Percentiles rank a stretch among this genome's conserved stretches.
Conservation (phyloP, 23 red algal species). For the Cyanidioschyzon merolae region DNA sequence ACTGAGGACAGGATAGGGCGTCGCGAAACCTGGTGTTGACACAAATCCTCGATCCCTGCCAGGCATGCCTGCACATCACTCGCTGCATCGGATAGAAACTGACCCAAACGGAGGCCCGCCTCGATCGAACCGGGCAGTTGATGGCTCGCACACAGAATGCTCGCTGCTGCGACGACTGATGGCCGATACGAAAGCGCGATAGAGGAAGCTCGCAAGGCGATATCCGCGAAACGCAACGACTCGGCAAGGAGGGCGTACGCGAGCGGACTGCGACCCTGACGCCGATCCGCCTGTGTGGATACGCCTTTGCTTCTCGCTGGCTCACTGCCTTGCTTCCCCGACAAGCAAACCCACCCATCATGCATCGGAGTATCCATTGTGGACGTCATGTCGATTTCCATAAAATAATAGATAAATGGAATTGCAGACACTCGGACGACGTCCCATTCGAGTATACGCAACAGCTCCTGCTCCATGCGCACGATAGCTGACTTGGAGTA, state of each 20-base stretch:
- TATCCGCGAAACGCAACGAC: neutral
- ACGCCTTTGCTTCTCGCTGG: neutral
- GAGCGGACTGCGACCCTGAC: neutral
- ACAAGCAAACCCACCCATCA: too few relatives aligned
- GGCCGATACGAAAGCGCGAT: neutral
- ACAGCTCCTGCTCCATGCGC: neutral
- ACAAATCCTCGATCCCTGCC: neutral
- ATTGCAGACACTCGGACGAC: neutral
- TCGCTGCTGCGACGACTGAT: neutral
- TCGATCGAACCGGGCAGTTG: neutral
- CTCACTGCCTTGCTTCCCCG: neutral
- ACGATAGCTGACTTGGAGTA: neutral
- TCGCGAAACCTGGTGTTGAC: neutral
- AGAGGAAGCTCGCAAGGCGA: neutral
- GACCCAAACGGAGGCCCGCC: neutral
- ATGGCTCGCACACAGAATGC: neutral
- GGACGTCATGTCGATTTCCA: neutral
- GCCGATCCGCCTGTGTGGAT: neutral
- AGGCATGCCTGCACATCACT: neutral
- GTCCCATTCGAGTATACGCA: neutral
- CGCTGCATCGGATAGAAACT: neutral
- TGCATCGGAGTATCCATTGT: too few relatives aligned
- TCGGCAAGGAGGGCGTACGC: neutral
- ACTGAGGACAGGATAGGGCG: neutral
- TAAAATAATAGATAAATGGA: neutral